These are phyloP conservation scores for Sarcomyxa edulis DNA, from an alignment of 768 basidiomycete genomes.

Conservation along the genomic window DNA sequence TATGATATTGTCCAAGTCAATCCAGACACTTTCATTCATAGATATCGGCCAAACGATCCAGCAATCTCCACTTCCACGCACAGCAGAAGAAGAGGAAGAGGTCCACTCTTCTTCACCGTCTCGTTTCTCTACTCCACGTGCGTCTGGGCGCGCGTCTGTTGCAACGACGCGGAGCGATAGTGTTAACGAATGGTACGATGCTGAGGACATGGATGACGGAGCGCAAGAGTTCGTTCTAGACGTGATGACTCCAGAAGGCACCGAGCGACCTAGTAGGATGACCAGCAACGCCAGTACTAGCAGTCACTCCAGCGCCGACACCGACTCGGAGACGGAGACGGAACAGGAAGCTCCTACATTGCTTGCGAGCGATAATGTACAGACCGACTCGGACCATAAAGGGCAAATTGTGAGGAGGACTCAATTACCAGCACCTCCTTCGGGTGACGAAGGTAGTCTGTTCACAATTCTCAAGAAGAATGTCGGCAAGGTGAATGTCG, in stretches of 20 bases:
- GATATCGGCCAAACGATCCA: conserved; percentile 21
- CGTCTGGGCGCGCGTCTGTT: conserved; percentile 40
- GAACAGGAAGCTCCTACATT: conserved; percentile 10
- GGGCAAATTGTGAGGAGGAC: conserved; percentile 43
- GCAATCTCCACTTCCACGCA: conserved; percentile 36
- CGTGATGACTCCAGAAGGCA: conserved; percentile 30
- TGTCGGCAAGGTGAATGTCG: conserved; percentile 65
- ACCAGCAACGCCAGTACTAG: conserved; percentile 33
- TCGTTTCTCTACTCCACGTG: conserved; percentile 21
- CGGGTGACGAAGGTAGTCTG: conserved; percentile 76
- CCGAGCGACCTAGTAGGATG: conserved; percentile 32
- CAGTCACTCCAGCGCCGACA: conserved; percentile 47
- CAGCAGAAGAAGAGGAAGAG: conserved; percentile 43
- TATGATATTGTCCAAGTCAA: conserved; percentile 37
- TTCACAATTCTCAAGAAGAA: conserved; percentile 84
- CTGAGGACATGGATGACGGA: conserved; percentile 50
- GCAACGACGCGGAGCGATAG: conserved; percentile 46
- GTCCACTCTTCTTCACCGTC: conserved; percentile 8
- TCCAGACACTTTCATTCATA: conserved; percentile 26
- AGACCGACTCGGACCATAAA: conserved; percentile 5
- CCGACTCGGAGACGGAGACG: conserved; percentile 33
- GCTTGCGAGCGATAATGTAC: conserved; percentile 1
- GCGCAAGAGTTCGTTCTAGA: conserved; percentile 70
- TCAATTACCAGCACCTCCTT: conserved; percentile 51
- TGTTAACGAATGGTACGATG: conserved; percentile 73